Evolutionary conservation across 768 basidiomycete species (phyloP).

Genomic region (Mycena filopes): DNA sequence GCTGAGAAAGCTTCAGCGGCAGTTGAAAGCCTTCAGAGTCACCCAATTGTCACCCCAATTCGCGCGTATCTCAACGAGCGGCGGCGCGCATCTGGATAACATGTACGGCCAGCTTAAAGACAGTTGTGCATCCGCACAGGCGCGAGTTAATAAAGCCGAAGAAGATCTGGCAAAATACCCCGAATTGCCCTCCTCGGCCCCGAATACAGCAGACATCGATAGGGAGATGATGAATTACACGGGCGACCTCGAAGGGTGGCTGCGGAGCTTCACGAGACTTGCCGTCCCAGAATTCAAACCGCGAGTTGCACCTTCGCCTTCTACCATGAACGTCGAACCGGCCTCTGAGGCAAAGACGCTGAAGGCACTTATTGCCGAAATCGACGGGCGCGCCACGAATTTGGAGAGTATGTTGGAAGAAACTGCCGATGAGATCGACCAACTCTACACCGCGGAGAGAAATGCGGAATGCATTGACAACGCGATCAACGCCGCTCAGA

Average conservation of each 20-base stretch:
- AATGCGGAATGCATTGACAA: conserved; percentile 5
- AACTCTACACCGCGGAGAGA: not conserved
- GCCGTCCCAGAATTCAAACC: not conserved
- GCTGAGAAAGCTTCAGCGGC: conserved; percentile 2
- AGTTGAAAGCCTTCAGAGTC: conserved; percentile 20
- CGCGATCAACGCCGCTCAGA: conserved; percentile 5
- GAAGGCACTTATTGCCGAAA: not conserved
- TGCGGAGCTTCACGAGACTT: conserved; percentile 13
- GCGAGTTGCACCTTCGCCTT: not conserved
- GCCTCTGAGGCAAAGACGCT: not conserved
- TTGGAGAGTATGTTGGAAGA: conserved; percentile 11
- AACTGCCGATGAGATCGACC: not conserved
- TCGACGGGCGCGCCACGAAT: not conserved
- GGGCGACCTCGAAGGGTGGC: conserved; percentile 19
- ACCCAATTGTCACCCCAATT: conserved; percentile 30
- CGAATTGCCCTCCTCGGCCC: conserved; percentile 19
- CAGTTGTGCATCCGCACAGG: not conserved
- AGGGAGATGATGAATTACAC: conserved; percentile 24
- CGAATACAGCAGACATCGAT: conserved; percentile 3
- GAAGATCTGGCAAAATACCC: conserved; percentile 9
- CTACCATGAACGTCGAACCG: conserved; percentile 16
- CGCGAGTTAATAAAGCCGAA: conserved; percentile 7
- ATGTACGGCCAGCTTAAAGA: conserved; percentile 5
- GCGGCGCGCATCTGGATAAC: conserved; percentile 12
- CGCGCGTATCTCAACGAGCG: conserved; percentile 14